These are phyloP conservation scores for Monosporozyma siamensis DNA, from an alignment of 805 yeast genomes.

Conservation along the genomic window DNA sequence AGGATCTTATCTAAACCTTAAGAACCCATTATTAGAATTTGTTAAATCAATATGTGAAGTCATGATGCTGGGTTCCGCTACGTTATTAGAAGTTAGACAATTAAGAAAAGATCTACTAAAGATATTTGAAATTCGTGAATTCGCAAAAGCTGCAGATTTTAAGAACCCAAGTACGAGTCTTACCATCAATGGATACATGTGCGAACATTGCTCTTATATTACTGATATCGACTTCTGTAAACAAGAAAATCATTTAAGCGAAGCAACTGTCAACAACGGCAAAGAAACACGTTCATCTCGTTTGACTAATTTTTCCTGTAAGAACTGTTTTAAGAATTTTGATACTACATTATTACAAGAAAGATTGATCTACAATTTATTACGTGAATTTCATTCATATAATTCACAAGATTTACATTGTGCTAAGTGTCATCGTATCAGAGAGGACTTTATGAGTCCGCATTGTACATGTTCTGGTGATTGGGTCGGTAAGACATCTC, in stretches of 20 bases:
- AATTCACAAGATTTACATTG: slow-evolving; percentile 78
- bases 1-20: slow-evolving; percentile 52
- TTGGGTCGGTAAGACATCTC: slow-evolving; percentile 55
- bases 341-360: slow-evolving; percentile 73
- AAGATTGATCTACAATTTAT: slow-evolving; percentile 55
- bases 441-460: slow-evolving; percentile 57
- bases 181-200: slow-evolving; percentile 55
- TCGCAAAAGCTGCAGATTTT: slow-evolving; percentile 65
- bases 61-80: slow-evolving; percentile 51
- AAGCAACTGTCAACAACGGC: not conserved
- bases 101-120: slow-evolving; percentile 65
- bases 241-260: slow-evolving; percentile 36
- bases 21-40: slow-evolving; percentile 71
- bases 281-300: not conserved
- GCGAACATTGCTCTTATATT: slow-evolving; percentile 69
- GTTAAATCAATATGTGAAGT: slow-evolving; percentile 70
- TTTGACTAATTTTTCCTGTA: slow-evolving; percentile 43
- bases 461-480: slow-evolving; percentile 84
- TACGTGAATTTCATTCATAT: slow-evolving; percentile 46
- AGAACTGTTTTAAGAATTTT: slow-evolving; percentile 53
- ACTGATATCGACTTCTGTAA: slow-evolving; percentile 78
- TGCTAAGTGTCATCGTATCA: slow-evolving; percentile 59
- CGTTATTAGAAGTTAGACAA: slow-evolving; percentile 63
- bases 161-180: slow-evolving; percentile 66
- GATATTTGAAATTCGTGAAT: slow-evolving; percentile 74